These are phyloP conservation scores for Aphanoascus verrucosus DNA, from an alignment of 2,329 filamentous ascomycete species.

Conservation along the genomic window DNA sequence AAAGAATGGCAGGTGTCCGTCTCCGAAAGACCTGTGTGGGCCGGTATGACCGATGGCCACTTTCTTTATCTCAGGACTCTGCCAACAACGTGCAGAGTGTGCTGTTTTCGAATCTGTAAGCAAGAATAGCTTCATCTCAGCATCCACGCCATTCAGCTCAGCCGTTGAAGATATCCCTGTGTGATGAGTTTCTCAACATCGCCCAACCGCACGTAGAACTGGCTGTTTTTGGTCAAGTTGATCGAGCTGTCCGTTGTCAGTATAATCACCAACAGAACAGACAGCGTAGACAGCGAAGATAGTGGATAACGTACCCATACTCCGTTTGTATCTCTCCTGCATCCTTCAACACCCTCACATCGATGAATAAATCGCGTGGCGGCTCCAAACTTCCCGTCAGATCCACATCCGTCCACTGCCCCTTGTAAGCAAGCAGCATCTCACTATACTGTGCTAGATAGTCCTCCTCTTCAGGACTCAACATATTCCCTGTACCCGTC, in stretches of 20 bases:
- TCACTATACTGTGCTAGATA: constrained; percentile 89
- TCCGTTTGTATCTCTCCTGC: constrained; percentile 98
- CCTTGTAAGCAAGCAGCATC: constrained; percentile 89
- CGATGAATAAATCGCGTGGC: constrained; percentile 90
- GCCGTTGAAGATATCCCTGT: constrained; percentile 86
- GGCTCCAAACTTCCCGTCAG: constrained; percentile 88
- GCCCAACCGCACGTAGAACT: constrained; percentile 91
- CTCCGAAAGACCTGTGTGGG: too few species aligned
- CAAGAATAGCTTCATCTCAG: neutral
- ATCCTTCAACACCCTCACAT: constrained; percentile 90
- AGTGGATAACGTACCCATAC: constrained; percentile 81
- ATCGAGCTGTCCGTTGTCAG: constrained; percentile 55
- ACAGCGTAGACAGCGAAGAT: neutral
- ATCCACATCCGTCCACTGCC: constrained; percentile 96
- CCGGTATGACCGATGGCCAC: too few species aligned
- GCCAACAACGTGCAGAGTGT: neutral
- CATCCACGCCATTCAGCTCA: constrained; percentile 49
- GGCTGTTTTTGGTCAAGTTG: constrained; percentile 93
- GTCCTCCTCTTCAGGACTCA: constrained; percentile 93
- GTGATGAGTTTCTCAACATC: constrained; percentile 91
- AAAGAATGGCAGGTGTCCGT: too few species aligned
- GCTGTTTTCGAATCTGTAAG: neutral
- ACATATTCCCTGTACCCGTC: constrained; percentile 52
- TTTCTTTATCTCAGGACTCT: neutral
- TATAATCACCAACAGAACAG: constrained; percentile 16